A percentile compares a stretch with the other conserved stretches of the same genome.
Evolutionary conservation across 768 basidiomycete genomes (phyloP).

Genomic region (Serpula lacrymans): DNA sequence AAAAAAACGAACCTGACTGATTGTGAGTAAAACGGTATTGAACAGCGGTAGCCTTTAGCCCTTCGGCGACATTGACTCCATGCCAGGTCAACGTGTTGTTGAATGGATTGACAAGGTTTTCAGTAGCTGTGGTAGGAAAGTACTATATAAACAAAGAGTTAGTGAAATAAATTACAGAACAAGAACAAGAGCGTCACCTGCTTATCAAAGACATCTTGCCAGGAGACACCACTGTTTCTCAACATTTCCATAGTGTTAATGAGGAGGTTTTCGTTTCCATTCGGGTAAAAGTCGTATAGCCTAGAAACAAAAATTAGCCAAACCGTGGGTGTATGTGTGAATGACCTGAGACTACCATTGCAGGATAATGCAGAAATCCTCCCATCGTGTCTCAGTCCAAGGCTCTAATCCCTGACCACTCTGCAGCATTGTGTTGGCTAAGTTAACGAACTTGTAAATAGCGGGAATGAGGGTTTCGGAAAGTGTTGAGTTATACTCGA

Average conservation of each 20-base stretch:
- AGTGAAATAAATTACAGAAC: neutral
- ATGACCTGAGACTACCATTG: slow-evolving; percentile 42
- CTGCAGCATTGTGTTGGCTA: slow-evolving; percentile 54
- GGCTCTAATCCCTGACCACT: slow-evolving; percentile 48
- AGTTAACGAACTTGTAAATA: slow-evolving; percentile 45
- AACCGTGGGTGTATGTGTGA: neutral
- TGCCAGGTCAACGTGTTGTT: slow-evolving; percentile 47
- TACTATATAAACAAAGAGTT: slow-evolving; percentile 28
- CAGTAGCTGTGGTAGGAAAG: slow-evolving; percentile 41
- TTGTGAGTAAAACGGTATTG: slow-evolving; percentile 56
- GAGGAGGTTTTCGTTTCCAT: slow-evolving; percentile 44
- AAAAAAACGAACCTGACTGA: slow-evolving; percentile 40
- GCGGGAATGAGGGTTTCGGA: slow-evolving; percentile 16
- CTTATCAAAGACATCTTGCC: slow-evolving; percentile 49
- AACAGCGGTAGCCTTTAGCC: slow-evolving; percentile 51
- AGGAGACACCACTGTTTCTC: slow-evolving; percentile 50
- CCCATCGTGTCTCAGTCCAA: slow-evolving; percentile 56
- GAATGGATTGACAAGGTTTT: slow-evolving; percentile 43
- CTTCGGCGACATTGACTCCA: slow-evolving; percentile 58
- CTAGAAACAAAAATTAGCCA: slow-evolving; percentile 20
- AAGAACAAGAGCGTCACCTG: slow-evolving; percentile 26
- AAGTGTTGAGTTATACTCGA: slow-evolving; percentile 42
- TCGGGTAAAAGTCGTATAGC: slow-evolving; percentile 53
- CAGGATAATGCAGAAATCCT: slow-evolving; percentile 52
- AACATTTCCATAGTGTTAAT: slow-evolving; percentile 52